Conservation (phyloP, 2,329 filamentous ascomycete species). For the Aureobasidium sp. region DNA sequence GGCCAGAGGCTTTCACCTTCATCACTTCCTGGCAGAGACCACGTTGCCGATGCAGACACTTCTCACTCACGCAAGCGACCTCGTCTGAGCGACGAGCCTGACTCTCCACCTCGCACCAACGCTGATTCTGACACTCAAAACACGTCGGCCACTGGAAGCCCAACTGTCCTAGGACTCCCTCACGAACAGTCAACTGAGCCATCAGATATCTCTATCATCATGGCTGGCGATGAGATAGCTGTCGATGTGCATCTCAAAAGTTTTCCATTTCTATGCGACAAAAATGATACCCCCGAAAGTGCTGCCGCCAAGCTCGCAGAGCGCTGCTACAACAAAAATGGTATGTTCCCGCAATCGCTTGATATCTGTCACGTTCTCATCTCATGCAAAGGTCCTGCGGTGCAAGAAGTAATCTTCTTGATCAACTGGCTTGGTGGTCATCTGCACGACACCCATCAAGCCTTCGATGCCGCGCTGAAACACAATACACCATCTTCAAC, state of each 20-base stretch:
- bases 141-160: neutral
- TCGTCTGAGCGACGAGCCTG: slow-evolving; percentile 33
- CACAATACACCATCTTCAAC: slow-evolving; percentile 11
- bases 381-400: neutral
- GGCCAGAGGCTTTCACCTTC: slow-evolving; percentile 11
- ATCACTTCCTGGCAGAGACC: slow-evolving; percentile 35
- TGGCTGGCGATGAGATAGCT: slow-evolving; percentile 24
- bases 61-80: slow-evolving; percentile 42
- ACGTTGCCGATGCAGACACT: slow-evolving; percentile 38
- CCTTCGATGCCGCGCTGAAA: slow-evolving; percentile 15
- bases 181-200: slow-evolving; percentile 1
- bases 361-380: neutral
- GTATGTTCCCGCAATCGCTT: neutral
- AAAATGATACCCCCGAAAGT: neutral
- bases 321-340: neutral
- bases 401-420: neutral
- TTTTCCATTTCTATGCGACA: neutral
- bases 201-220: neutral
- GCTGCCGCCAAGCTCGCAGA: neutral
- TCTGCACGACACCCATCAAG: slow-evolving; percentile 21
- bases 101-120: slow-evolving; percentile 21
- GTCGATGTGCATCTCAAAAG: neutral
- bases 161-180: slow-evolving; percentile 30
- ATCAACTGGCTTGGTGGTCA: slow-evolving; percentile 19
- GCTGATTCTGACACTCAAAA: slow-evolving; percentile 11